Conservation (phyloP, 108 stramenopile genomes). For the Cyclotella choctawhatcheeana region DNA sequence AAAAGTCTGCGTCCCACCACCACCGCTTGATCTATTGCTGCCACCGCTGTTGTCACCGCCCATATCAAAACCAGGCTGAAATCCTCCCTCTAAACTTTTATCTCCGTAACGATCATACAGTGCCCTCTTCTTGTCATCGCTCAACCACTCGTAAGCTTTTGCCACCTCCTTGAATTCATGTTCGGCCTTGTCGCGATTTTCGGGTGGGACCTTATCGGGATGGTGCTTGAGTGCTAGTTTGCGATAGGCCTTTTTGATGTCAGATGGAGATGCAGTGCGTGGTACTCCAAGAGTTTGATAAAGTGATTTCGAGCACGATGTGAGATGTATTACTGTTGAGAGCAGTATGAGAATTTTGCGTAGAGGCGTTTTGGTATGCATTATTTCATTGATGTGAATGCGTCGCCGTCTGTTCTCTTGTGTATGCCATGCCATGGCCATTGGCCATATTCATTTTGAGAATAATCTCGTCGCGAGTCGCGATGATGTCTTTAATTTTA, state of each 20-base stretch:
- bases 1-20: constrained; percentile 26
- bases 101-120: constrained; percentile 96
- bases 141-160: constrained; percentile 93
- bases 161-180: constrained; percentile 92
- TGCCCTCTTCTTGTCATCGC: constrained; percentile 89
- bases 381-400: neutral
- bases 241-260: constrained; percentile 86
- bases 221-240: constrained; percentile 86
- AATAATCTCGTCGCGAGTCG: no score
- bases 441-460: no score
- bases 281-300: constrained; percentile 67
- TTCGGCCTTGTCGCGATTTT: constrained; percentile 56
- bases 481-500: no score
- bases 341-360: neutral
- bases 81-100: constrained; percentile 76
- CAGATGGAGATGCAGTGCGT: constrained; percentile 53
- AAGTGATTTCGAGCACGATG: constrained; percentile 18
- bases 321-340: neutral
- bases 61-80: constrained; percentile 39
- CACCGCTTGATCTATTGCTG: constrained; percentile 3
- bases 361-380: neutral
- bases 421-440: no score
- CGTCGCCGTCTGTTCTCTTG: neutral
- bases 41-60: neutral
- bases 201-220: constrained; percentile 86